phyloP scores from a whole-genome alignment of 164 flowering plant species.

The Liriodendron chinense region DNA sequence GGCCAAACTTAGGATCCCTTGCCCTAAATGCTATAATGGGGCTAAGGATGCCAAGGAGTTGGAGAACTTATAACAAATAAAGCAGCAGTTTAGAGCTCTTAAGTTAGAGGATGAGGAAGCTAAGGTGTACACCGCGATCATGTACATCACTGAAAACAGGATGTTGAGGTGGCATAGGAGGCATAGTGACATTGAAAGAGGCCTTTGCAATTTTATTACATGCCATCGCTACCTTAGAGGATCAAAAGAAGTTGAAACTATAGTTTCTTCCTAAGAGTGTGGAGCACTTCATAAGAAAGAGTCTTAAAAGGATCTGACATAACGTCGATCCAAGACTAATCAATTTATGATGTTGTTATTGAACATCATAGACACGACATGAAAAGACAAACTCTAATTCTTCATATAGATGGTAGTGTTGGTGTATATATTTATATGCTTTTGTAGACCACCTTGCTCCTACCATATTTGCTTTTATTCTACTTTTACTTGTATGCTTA shows the following conservation, averaged over 20 bases:
- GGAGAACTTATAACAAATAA: neutral
- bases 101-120: neutral
- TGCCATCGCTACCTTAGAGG: too few species aligned
- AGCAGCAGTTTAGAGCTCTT: neutral
- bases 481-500: too few species aligned
- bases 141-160: neutral
- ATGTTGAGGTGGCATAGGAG: neutral
- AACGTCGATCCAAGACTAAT: neutral
- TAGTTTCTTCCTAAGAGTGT: too few species aligned
- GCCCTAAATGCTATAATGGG: neutral
- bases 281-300: neutral
- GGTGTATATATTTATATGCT: too few species aligned
- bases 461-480: too few species aligned
- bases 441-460: too few species aligned
- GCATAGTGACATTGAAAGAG: neutral
- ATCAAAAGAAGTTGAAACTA: too few species aligned
- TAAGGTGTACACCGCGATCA: neutral
- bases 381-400: neutral
- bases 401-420: neutral
- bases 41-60: neutral
- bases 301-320: neutral
- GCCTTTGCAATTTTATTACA: too few species aligned
- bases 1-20: neutral
- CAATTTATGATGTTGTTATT: neutral
- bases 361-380: neutral